Percentiles rank a stretch among this genome's conserved stretches.
Conservation (phyloP, 2,329 filamentous ascomycete species). For the Pezicula radicicola region DNA sequence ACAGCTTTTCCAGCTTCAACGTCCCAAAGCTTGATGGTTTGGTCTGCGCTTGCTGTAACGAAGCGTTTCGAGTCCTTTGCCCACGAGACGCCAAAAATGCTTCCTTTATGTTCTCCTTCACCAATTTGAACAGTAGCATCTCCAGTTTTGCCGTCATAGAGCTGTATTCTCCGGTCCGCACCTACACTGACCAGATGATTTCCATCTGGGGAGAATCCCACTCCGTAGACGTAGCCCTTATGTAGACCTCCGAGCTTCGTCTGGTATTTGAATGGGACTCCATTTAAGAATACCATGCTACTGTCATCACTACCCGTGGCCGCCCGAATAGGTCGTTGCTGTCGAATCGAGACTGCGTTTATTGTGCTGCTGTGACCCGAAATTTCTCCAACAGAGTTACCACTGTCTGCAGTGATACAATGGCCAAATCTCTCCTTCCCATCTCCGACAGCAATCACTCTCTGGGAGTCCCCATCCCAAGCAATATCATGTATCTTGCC, state of each 20-base stretch:
- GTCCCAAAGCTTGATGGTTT: constrained; percentile 95
- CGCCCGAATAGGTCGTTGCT: constrained; percentile 86
- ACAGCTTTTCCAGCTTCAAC: constrained; percentile 72
- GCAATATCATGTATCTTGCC: constrained; percentile 95
- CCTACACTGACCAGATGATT: constrained; percentile 80
- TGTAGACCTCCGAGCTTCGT: constrained; percentile 77
- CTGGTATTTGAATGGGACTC: constrained; percentile 94
- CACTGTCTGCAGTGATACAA: constrained; percentile 92
- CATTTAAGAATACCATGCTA: constrained; percentile 87
- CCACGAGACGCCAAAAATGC: constrained; percentile 92
- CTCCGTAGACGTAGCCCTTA: constrained; percentile 83
- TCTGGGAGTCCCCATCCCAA: constrained; percentile 96
- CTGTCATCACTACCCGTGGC: constrained; percentile 90
- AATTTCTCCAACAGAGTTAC: constrained; percentile 94
- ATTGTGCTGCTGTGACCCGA: constrained; percentile 86
- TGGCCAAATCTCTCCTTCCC: constrained; percentile 91
- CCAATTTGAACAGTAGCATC: constrained; percentile 76
- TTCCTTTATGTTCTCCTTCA: constrained; percentile 83
- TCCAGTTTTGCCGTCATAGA: constrained; percentile 96
- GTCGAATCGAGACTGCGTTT: constrained; percentile 86
- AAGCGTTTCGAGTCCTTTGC: constrained; percentile 80
- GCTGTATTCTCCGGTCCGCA: constrained; percentile 86
- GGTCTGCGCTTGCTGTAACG: constrained; percentile 89
- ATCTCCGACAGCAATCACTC: constrained; percentile 93
- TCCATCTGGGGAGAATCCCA: constrained; percentile 89